Conservation (phyloP, 1,284 basidiomycete species). For the Blastosporella zonata region DNA sequence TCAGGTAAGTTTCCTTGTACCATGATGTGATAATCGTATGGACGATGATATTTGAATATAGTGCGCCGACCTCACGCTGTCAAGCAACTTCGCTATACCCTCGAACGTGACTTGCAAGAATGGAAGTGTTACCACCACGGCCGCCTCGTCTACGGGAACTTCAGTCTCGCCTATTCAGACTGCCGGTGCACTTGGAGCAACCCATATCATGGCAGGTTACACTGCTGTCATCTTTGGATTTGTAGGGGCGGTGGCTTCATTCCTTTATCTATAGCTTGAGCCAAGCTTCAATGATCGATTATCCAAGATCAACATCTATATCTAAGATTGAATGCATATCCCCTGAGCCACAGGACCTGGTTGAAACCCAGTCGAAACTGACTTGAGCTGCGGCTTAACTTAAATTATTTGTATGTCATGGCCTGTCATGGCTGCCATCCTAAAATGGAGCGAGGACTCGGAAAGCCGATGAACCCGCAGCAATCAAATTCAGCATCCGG, state of each 20-base stretch:
- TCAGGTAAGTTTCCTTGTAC: slow-evolving; percentile 36
- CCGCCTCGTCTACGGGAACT: slow-evolving; percentile 6
- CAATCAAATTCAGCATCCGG: too few species aligned
- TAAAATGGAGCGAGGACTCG: too few species aligned
- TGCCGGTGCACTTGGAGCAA: slow-evolving; percentile 11
- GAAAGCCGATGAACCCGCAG: too few species aligned
- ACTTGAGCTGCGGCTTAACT: too few species aligned
- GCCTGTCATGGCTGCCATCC: too few species aligned
- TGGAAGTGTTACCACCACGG: slow-evolving; percentile 19
- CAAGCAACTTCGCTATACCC: slow-evolving; percentile 38
- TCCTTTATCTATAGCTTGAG: too few species aligned
- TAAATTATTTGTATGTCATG: too few species aligned
- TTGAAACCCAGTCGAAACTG: too few species aligned
- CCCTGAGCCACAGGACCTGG: too few species aligned
- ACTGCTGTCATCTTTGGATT: slow-evolving; percentile 17
- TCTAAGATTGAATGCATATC: too few species aligned
- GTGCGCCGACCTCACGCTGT: slow-evolving; percentile 54
- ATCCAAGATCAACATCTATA: too few species aligned
- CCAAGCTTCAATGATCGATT: too few species aligned
- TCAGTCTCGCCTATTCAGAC: slow-evolving; percentile 10
- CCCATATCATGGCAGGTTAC: slow-evolving; percentile 17
- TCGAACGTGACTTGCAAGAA: slow-evolving; percentile 45
- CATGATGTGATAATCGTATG: not conserved
- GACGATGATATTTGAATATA: slow-evolving; percentile 13
- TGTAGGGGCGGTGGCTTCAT: slow-evolving; percentile 17